Conservation (phyloP, 257 asterid genomes). For the Capsicum baccatum region DNA sequence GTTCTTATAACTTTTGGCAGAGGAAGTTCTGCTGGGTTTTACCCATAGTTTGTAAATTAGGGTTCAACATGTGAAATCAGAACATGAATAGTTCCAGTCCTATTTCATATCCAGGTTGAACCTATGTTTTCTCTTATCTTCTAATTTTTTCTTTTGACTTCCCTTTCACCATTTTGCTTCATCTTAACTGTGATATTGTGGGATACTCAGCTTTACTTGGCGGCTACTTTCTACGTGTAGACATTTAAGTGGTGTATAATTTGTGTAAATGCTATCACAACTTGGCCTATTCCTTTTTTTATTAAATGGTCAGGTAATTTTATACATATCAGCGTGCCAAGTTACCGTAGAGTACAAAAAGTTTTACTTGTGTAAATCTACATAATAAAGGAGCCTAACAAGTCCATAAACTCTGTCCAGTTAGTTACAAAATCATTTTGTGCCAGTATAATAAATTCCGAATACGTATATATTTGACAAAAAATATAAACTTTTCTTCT, state of each 20-base stretch:
- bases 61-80: too few relatives aligned
- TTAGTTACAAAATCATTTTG: background rate
- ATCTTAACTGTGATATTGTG: background rate
- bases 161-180: background rate
- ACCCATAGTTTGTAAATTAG: too few relatives aligned
- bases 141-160: background rate
- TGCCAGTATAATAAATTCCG: background rate
- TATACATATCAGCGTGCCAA: background rate
- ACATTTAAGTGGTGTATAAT: background rate
- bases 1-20: too few relatives aligned
- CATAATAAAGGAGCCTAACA: background rate
- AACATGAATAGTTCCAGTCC: too few relatives aligned
- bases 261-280: background rate
- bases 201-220: background rate
- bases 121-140: too few relatives aligned
- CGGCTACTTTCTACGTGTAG: background rate
- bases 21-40: too few relatives aligned
- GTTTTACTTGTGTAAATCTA: background rate
- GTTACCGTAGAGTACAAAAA: background rate
- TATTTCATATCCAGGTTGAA: too few relatives aligned
- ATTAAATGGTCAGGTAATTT: background rate
- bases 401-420: slow-evolving; percentile 1
- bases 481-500: too few relatives aligned
- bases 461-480: too few relatives aligned
- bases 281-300: background rate